Conservation (phyloP, 208 protist species). For the Wallacemonas sp. region DNA sequence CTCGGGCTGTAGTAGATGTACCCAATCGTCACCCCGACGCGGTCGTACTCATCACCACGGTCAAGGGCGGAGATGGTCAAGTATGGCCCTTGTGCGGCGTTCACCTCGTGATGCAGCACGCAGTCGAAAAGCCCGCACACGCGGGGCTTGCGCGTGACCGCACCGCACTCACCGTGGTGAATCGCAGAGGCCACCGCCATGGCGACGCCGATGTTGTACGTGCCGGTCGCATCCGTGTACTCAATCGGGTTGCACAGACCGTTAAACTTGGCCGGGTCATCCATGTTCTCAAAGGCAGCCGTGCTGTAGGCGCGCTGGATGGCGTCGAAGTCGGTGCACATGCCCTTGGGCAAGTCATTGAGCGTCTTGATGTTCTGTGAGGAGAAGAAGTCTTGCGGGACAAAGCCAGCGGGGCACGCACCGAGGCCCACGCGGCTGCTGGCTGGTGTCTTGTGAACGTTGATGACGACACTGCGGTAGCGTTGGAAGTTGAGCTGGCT, state of each 20-base stretch:
- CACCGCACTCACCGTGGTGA: constrained; percentile 89
- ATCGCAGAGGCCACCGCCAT: constrained; percentile 80
- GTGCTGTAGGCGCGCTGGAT: constrained; percentile 74
- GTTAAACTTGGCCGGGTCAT: constrained; percentile 57
- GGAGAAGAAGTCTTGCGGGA: constrained; percentile 91
- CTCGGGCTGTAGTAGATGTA: constrained; percentile 85
- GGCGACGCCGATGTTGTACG: constrained; percentile 88
- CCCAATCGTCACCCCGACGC: constrained; percentile 84
- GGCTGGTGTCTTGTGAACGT: constrained; percentile 91
- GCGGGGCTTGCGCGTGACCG: constrained; percentile 89
- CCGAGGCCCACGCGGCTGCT: constrained; percentile 91
- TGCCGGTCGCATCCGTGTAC: constrained; percentile 75
- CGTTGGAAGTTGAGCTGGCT: constrained; percentile 87
- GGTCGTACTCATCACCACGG: constrained; percentile 91
- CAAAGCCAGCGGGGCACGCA: constrained; percentile 87
- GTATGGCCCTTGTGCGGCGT: constrained; percentile 86
- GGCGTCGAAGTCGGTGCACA: constrained; percentile 83
- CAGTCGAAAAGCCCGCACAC: constrained; percentile 92
- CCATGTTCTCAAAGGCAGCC: constrained; percentile 43
- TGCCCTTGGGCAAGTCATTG: constrained; percentile 52
- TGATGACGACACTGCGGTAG: constrained; percentile 79
- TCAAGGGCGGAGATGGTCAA: constrained; percentile 92
- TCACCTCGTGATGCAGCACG: constrained; percentile 92
- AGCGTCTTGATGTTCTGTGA: constrained; percentile 81
- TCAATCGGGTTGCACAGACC: constrained; percentile 75